A percentile compares a stretch with the other conserved stretches of the same genome.
These are phyloP conservation scores for Populus deltoides DNA, from an alignment of 345 rosid genomes.

Conservation along the genomic window DNA sequence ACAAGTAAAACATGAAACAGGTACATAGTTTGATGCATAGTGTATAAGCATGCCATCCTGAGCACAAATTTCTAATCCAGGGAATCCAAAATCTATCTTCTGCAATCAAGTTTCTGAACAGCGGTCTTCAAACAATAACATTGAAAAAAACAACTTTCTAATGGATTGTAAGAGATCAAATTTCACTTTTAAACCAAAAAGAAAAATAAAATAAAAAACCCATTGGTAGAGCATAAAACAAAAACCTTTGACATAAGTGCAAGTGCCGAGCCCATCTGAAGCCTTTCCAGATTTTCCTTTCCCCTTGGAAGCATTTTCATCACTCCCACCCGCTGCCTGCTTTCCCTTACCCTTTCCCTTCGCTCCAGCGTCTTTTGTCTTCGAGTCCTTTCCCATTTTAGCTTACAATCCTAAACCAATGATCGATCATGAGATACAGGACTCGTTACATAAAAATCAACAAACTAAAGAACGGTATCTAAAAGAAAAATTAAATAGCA, in stretches of 20 bases:
- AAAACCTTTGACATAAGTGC: constrained; percentile 93
- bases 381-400: constrained; percentile 66
- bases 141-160: neutral
- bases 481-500: neutral
- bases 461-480: neutral
- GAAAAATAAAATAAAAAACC: neutral
- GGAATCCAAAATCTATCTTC: neutral
- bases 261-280: constrained; percentile 88
- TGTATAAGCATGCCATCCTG: neutral
- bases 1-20: neutral
- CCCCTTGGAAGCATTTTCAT: constrained; percentile 71
- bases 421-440: neutral
- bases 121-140: neutral
- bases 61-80: neutral
- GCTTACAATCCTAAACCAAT: neutral
- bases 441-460: neutral
- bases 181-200: neutral
- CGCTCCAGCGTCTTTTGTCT: constrained; percentile 50
- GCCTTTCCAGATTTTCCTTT: constrained; percentile 90
- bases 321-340: constrained; percentile 68
- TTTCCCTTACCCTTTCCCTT: constrained; percentile 96
- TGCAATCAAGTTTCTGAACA: neutral
- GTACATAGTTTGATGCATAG: neutral
- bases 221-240: neutral
- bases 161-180: neutral